phyloP scores from a whole-genome alignment of 169 alveolate genomes.

The Plasmodium malariae region DNA sequence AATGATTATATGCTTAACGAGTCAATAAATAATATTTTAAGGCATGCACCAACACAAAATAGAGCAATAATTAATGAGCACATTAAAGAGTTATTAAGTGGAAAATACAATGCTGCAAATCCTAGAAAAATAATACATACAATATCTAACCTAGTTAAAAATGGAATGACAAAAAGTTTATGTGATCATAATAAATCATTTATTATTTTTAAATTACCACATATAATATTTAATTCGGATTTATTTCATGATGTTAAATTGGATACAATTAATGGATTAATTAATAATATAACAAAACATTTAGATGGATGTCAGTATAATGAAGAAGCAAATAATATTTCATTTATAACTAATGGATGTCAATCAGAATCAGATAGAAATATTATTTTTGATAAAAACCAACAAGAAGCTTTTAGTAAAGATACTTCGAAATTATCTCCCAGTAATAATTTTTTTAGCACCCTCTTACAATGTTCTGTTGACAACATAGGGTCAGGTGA shows the following conservation, averaged over 20 bases:
- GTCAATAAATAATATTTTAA: constrained; percentile 9
- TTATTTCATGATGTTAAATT: constrained; percentile 27
- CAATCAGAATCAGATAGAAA: constrained; percentile 31
- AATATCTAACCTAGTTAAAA: constrained; percentile 42
- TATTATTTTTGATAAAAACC: constrained; percentile 30
- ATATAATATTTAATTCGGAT: constrained; percentile 29
- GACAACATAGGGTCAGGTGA: constrained; percentile 70
- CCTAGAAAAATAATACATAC: constrained; percentile 19
- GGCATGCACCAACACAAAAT: not conserved
- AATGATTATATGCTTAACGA: constrained; percentile 12
- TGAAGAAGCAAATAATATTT: not conserved
- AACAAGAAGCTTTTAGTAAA: not conserved
- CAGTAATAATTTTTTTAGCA: constrained; percentile 43
- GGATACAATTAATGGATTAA: constrained; percentile 33
- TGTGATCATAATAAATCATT: constrained; percentile 38
- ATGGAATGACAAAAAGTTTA: constrained; percentile 19
- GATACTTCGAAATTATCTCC: not conserved
- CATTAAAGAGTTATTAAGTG: constrained; percentile 46
- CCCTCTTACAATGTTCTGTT: constrained; percentile 58
- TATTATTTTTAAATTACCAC: constrained; percentile 38
- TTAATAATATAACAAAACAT: constrained; percentile 23
- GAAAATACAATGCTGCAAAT: constrained; percentile 31
- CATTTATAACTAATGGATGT: constrained; percentile 24
- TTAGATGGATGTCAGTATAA: constrained; percentile 8
- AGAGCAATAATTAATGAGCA: not conserved